A percentile compares a stretch with the other conserved stretches of the same genome.
Conservation (phyloP, 495 filamentous ascomycete species). For the Cercophora scortea region DNA sequence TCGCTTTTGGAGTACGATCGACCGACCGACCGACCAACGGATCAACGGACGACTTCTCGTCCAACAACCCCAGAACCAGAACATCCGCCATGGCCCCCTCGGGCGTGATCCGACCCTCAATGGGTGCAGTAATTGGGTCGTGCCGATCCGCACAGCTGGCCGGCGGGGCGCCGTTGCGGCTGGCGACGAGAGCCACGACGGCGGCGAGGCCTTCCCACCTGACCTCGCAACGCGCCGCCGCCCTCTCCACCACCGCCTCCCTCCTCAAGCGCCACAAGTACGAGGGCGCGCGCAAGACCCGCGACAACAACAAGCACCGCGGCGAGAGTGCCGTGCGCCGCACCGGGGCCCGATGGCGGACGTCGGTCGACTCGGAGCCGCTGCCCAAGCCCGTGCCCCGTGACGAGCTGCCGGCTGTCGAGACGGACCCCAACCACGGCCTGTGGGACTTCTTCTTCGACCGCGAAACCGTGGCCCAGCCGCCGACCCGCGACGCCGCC, state of each 20-base stretch:
- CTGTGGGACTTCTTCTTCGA: slow-evolving; percentile 89
- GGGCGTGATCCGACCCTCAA: slow-evolving; percentile 34
- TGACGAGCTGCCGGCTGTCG: slow-evolving; percentile 44
- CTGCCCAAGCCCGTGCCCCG: slow-evolving; percentile 71
- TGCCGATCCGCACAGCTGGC: slow-evolving; percentile 2
- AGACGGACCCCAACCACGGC: slow-evolving; percentile 67
- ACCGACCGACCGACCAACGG: not conserved
- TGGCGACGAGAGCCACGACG: not conserved
- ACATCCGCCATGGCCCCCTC: slow-evolving; percentile 32
- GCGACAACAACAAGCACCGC: slow-evolving; percentile 60
- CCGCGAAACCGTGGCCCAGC: slow-evolving; percentile 52
- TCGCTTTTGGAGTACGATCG: not conserved
- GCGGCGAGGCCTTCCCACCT: slow-evolving; percentile 1
- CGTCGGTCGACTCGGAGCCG: slow-evolving; percentile 60
- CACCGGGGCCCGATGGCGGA: slow-evolving; percentile 63
- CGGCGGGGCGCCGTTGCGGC: no score
- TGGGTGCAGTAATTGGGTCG: slow-evolving; percentile 20
- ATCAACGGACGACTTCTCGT: not conserved
- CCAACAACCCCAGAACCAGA: not conserved
- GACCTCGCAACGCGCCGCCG: slow-evolving; percentile 10
- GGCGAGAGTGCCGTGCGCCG: slow-evolving; percentile 74
- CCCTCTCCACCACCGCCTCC: slow-evolving; percentile 29
- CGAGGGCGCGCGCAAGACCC: slow-evolving; percentile 29
- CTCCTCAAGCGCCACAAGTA: slow-evolving; percentile 29
- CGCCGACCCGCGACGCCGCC: slow-evolving; percentile 56